phyloP scores from a whole-genome alignment of 164 flowering plant species.

The Stephania japonica region DNA sequence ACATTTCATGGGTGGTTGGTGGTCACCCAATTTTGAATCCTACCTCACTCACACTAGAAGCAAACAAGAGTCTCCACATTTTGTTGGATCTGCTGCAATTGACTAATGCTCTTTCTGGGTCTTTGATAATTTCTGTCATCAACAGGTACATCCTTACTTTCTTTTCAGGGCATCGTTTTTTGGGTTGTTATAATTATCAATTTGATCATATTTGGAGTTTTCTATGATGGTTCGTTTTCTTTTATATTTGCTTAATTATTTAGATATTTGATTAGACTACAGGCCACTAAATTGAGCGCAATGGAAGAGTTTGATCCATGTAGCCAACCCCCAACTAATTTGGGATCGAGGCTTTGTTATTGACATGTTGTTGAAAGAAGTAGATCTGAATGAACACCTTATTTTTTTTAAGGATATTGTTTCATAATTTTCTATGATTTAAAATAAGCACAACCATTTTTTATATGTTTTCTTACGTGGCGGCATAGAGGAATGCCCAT shows the following conservation, averaged over 20 bases:
- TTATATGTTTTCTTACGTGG: neutral
- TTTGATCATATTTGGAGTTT: neutral
- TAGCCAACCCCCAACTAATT: no score
- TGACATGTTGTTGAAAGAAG: neutral
- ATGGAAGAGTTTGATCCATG: no score
- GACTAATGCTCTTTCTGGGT: conserved; percentile 47
- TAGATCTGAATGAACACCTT: neutral
- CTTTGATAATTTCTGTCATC: conserved; percentile 54
- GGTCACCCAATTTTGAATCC: conserved; percentile 76
- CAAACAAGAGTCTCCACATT: conserved; percentile 44
- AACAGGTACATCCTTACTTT: conserved; percentile 58
- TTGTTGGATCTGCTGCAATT: conserved; percentile 60
- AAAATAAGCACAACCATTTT: neutral
- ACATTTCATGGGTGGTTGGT: conserved; percentile 62
- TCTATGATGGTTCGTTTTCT: neutral
- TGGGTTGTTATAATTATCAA: neutral
- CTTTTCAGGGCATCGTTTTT: neutral
- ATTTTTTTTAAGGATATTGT: neutral
- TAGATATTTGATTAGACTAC: neutral
- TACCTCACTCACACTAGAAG: conserved; percentile 49
- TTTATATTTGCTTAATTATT: no score
- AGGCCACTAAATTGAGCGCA: neutral
- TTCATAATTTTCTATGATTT: neutral
- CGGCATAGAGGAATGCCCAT: neutral
- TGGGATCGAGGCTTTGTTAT: no score